Conservation (phyloP, 495 filamentous ascomycete genomes). For the Penicillium fimorum region DNA sequence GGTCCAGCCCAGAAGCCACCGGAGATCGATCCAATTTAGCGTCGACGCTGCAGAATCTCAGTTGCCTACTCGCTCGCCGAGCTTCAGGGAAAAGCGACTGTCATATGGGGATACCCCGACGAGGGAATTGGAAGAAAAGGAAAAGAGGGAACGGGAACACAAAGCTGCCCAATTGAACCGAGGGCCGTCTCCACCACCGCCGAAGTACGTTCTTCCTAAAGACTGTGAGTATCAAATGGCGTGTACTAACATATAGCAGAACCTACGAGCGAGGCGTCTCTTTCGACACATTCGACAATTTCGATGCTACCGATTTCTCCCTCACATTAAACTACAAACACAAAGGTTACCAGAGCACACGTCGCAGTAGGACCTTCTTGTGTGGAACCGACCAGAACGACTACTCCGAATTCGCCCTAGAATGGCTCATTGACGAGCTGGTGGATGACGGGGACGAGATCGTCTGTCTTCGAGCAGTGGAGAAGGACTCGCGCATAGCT, state of each 20-base stretch:
- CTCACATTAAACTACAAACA: constrained; percentile 87
- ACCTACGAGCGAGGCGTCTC: constrained; percentile 64
- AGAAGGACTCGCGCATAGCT: constrained; percentile 74
- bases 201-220: constrained; percentile 30
- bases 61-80: constrained; percentile 31
- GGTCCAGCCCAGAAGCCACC: constrained; percentile 23
- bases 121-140: constrained; percentile 26
- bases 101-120: constrained; percentile 23
- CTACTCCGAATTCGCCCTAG: constrained; percentile 91
- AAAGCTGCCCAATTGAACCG: constrained; percentile 22
- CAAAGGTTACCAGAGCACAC: constrained; percentile 80
- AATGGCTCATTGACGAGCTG: constrained; percentile 91
- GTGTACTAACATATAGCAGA: constrained; percentile 26
- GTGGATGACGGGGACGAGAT: constrained; percentile 98
- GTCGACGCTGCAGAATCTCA: constrained; percentile 32
- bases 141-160: constrained; percentile 33
- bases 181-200: constrained; percentile 40
- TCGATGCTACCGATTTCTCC: constrained; percentile 73
- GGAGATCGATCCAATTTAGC: constrained; percentile 47
- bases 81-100: constrained; percentile 29
- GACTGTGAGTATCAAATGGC: not conserved
- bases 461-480: constrained; percentile 86
- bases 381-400: constrained; percentile 93
- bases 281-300: constrained; percentile 92
- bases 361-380: constrained; percentile 86